A percentile compares a stretch with the other conserved stretches of the same genome.
Conservation (phyloP, 495 filamentous ascomycete species). For the Talaromyces liani region DNA sequence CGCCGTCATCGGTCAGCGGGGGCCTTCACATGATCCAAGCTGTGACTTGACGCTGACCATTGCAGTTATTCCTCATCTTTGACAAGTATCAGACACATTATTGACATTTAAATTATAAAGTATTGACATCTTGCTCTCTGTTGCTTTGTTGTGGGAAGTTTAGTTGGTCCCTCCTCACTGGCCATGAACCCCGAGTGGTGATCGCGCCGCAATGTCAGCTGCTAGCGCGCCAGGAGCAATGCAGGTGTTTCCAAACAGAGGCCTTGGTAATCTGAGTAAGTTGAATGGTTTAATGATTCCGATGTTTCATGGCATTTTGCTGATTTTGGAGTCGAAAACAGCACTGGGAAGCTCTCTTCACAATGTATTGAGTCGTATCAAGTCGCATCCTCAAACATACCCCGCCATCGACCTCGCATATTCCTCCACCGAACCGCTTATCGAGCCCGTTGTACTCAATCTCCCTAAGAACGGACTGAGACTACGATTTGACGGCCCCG, state of each 20-base stretch:
- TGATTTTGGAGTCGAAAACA: constrained; percentile 20
- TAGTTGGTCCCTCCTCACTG: neutral
- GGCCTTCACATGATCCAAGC: constrained; percentile 8
- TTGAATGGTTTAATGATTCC: constrained; percentile 6
- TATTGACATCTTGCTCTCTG: neutral
- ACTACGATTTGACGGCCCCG: constrained; percentile 85
- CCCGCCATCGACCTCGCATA: constrained; percentile 77
- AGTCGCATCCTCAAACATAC: constrained; percentile 73
- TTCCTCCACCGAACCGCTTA: constrained; percentile 60
- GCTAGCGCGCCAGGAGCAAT: constrained; percentile 32
- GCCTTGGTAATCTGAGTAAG: constrained; percentile 71
- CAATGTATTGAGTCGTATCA: constrained; percentile 76
- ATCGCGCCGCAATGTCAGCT: constrained; percentile 36
- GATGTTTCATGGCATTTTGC: neutral
- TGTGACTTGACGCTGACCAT: neutral
- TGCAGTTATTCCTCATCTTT: neutral
- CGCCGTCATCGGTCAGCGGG: constrained; percentile 9
- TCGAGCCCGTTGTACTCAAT: constrained; percentile 60
- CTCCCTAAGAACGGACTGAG: constrained; percentile 82
- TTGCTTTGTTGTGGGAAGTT: neutral
- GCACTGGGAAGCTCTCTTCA: constrained; percentile 86
- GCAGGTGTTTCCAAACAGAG: constrained; percentile 68
- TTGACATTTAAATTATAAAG: neutral
- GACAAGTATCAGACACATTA: neutral
- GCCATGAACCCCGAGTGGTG: constrained; percentile 1